These are phyloP conservation scores for Pelargonium exstipulatum DNA, from an alignment of 441 rosid species.

Conservation along the genomic window DNA sequence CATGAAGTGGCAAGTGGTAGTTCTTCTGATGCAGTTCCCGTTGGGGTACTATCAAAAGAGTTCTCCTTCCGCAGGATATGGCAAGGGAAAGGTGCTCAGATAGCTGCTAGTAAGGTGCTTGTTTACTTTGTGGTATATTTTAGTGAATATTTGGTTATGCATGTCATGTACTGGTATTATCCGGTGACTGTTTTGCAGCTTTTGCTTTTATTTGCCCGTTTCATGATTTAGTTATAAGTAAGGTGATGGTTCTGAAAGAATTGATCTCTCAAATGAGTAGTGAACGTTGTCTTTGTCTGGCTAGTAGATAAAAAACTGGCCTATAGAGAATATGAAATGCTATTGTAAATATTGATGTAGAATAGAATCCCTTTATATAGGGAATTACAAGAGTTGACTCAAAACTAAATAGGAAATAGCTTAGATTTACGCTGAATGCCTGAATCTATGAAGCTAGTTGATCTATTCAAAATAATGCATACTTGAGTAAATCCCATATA, in stretches of 20 bases:
- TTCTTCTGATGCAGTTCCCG: conserved; percentile 43
- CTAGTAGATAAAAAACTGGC: background rate
- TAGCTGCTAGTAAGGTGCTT: conserved; percentile 81
- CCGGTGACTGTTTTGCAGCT: conserved; percentile 3
- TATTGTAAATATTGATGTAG: too few species aligned
- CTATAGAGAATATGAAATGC: too few species aligned
- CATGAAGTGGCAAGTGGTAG: conserved; percentile 42
- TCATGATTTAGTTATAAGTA: background rate
- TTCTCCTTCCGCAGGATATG: conserved; percentile 81
- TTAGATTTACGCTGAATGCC: too few species aligned
- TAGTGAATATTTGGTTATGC: background rate
- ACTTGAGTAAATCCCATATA: too few species aligned
- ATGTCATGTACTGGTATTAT: background rate
- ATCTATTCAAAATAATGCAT: too few species aligned
- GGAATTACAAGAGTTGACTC: too few species aligned
- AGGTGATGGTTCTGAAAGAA: background rate
- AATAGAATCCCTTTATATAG: too few species aligned
- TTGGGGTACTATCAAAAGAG: conserved; percentile 45
- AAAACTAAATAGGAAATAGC: too few species aligned
- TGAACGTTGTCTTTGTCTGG: background rate
- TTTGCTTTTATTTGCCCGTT: background rate
- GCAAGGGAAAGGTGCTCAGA: conserved; percentile 89
- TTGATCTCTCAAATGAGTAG: conserved; percentile 5
- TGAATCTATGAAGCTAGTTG: too few species aligned
- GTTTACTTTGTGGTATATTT: conserved; percentile 13